These are phyloP conservation scores for Mycena alexandri DNA, from an alignment of 768 basidiomycete genomes.

Conservation along the genomic window DNA sequence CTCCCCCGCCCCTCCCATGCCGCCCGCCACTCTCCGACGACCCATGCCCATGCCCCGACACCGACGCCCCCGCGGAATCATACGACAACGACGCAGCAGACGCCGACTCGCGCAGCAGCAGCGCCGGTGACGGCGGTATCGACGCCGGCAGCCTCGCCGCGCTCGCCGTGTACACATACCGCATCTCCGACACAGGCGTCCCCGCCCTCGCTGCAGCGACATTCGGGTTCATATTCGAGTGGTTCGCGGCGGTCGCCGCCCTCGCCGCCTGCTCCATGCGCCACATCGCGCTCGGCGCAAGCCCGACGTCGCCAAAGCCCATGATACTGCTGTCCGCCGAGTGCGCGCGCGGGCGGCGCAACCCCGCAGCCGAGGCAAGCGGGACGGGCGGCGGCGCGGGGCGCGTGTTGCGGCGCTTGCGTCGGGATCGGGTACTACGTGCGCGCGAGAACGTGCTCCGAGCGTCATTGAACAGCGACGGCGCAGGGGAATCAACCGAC, in stretches of 20 bases:
- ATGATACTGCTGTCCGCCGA: slow-evolving; percentile 35
- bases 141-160: slow-evolving; percentile 33
- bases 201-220: background rate
- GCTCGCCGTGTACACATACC: slow-evolving; percentile 30
- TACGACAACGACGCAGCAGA: slow-evolving; percentile 7
- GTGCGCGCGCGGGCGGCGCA: slow-evolving; percentile 24
- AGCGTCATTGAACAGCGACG: slow-evolving; percentile 32
- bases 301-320: slow-evolving; percentile 23
- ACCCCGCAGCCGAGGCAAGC: slow-evolving; percentile 30
- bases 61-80: slow-evolving; percentile 6
- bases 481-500: slow-evolving; percentile 26
- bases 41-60: slow-evolving; percentile 32
- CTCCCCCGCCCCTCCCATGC: background rate
- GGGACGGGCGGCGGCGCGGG: slow-evolving; percentile 36
- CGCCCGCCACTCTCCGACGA: slow-evolving; percentile 22
- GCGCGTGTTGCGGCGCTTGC: slow-evolving; percentile 28
- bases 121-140: slow-evolving; percentile 27
- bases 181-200: slow-evolving; percentile 29
- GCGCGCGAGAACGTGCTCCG: slow-evolving; percentile 36
- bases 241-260: background rate
- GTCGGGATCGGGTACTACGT: slow-evolving; percentile 14
- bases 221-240: too few relatives aligned
- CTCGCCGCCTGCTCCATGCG: slow-evolving; percentile 29
- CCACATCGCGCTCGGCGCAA: slow-evolving; percentile 39
- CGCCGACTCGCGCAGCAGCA: slow-evolving; percentile 18